These are phyloP conservation scores for Colletotrichum aenigma DNA, from an alignment of 2,329 filamentous ascomycete genomes.

Conservation along the genomic window DNA sequence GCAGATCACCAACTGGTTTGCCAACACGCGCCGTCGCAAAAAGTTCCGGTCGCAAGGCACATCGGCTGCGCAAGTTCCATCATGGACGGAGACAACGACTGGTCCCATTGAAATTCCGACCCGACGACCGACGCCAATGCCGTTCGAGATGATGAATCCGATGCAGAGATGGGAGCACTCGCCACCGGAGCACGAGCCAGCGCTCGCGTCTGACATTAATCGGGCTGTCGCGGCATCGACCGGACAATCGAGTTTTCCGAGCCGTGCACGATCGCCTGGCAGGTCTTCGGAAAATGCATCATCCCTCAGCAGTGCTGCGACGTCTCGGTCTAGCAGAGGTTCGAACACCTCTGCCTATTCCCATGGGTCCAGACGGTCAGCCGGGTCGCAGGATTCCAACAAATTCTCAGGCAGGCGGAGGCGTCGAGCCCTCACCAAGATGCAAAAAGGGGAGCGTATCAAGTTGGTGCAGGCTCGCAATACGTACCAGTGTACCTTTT, in stretches of 20 bases:
- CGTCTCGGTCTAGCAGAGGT: conserved; percentile 9
- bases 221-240: conserved; percentile 21
- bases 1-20: conserved; percentile 75
- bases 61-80: conserved; percentile 54
- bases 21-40: conserved; percentile 68
- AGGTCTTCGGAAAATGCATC: conserved; percentile 26
- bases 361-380: conserved; percentile 27
- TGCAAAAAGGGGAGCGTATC: neutral
- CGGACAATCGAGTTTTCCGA: neutral
- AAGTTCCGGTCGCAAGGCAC: conserved; percentile 57
- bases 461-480: neutral
- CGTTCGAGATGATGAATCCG: conserved; percentile 18
- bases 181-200: conserved; percentile 27
- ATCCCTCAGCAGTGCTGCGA: conserved; percentile 8
- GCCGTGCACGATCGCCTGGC: conserved; percentile 21
- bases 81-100: conserved; percentile 31
- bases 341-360: conserved; percentile 32
- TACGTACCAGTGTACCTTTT: conserved; percentile 50
- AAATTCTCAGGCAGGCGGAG: neutral
- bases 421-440: neutral
- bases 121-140: conserved; percentile 40
- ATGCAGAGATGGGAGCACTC: conserved; percentile 24
- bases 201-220: conserved; percentile 24
- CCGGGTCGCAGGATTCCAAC: conserved; percentile 5
- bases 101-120: conserved; percentile 61